Conservation (phyloP, 148 eudicot genomes). For the Rhododendron mucronatum region DNA sequence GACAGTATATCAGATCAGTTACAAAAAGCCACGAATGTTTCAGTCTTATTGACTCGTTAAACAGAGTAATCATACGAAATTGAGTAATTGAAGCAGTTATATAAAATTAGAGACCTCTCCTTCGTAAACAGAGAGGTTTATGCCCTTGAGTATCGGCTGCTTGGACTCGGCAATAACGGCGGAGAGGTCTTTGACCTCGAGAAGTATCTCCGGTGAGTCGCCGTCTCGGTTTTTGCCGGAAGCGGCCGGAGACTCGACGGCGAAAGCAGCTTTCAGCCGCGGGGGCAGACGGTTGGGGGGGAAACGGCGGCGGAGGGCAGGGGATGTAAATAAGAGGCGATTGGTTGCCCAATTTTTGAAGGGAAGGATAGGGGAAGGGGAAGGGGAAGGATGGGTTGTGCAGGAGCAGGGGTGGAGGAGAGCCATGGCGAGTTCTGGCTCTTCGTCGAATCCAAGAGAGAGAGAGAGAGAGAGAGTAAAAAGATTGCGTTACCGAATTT, state of each 20-base stretch:
- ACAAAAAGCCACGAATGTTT: not conserved
- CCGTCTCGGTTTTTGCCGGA: constrained; percentile 24
- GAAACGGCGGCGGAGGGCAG: constrained; percentile 14
- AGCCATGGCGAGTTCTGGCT: constrained; percentile 24
- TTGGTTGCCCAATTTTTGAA: constrained; percentile 11
- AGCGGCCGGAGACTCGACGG: constrained; percentile 43
- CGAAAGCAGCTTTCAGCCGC: constrained; percentile 26
- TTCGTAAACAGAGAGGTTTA: constrained; percentile 66
- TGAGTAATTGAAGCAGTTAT: not conserved
- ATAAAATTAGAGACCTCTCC: constrained; percentile 57
- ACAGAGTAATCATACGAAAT: not conserved
- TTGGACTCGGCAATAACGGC: constrained; percentile 70
- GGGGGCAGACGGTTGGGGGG: constrained; percentile 3
- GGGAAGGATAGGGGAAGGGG: not conserved
- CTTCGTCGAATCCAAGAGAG: not conserved
- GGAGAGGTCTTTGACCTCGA: constrained; percentile 70
- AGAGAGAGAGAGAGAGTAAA: not conserved
- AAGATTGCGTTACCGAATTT: not conserved
- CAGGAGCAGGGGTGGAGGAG: constrained; percentile 8
- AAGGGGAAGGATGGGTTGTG: constrained; percentile 8
- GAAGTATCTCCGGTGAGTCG: constrained; percentile 41
- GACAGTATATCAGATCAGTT: not conserved
- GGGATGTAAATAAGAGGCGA: constrained; percentile 11
- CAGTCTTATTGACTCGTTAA: not conserved
- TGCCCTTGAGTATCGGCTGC: constrained; percentile 69